Base-by-base conservation (phyloP, 768 basidiomycete species). In the Lentinula guzmanii region DNA sequence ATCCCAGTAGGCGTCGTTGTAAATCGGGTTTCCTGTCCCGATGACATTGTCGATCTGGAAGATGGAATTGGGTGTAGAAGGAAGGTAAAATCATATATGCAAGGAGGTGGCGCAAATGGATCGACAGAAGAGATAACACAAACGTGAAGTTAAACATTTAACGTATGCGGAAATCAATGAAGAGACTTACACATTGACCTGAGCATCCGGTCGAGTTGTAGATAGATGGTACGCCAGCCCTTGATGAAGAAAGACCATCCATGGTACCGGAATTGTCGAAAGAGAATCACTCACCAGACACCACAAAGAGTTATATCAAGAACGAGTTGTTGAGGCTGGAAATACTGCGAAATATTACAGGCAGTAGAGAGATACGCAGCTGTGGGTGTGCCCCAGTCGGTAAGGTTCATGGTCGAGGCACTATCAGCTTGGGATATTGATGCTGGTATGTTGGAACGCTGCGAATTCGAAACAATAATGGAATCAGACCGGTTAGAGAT, bases 1-100 rank as follows among this genome's bases (percentile, higher is more conserved):
- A 70, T 87, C 85, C 65, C 86, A 89, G 73, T 83, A 85, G 1
- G 85, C 84, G 13, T 77, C 65, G 70, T 82, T 82, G 70, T 78
- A 86, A 57, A 77, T 78, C 59, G 78, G 76, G 13, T 52, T 60
- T 52, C 83, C 83, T 7, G 79, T 71, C 11, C 84, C 82, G 5
- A 81, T 76, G 24, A 87, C 85, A 66, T 80, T 80, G 67, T 82
- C 79, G 21, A 78, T 74, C 68, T 86, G 42, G 37, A 51, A 33
- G 60, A 28, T 4, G 31, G 8, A 7, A 28, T 34, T 5, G 4
- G 7, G 39, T 3, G 42, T 21, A n/a, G 3, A 46, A 43, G n/a
- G 31, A 33, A 37, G 24, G 51, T 3, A 34, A 2, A 24, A 24
- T 24, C 24, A 24, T 24, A 4, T 8, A 15, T 8, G 56, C 15